Evolutionary conservation across 192 early-diverging fungal genomes (phyloP), one percentile per base, ranked within the genome.

Genomic region (Mortierella antarctica): DNA sequence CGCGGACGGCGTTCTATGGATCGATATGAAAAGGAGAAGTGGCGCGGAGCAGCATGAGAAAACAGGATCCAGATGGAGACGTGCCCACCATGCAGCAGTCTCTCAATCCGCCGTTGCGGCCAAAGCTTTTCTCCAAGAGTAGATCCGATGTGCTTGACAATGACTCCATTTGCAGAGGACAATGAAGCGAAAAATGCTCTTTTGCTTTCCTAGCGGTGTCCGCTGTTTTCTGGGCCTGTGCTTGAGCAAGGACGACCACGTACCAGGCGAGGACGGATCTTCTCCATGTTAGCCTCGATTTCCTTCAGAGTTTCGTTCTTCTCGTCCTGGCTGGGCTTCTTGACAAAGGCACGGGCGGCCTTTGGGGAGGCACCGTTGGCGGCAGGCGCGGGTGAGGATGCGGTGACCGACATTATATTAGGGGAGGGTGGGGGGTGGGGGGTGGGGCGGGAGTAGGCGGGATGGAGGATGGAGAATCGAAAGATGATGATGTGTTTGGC

Each of bases 281-380:
- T 80, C 54, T 80, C 77, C 69, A 80, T 80, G 69, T 68, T 71
- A 58, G 69, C 77, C 70, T 80, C 77, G 56, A 80, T 72, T 70
- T 80, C 70, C 60, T 80, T 71, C 47, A 80, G 20, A 47, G 77
- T 72, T 20, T 80, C 47, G 63, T 71, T 66, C 65, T 72, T 80
- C 54, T 80, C 70, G 53, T 80, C 73, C 58, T 72, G 70, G 60
- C 61, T 71, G 21, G 69, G 71, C 64, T 83, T 67, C 64, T 71
- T 68, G 82, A 74, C 74, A 58, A 70, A 71, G 5, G 45, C 55
- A 52, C 64, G 65, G 57, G 57, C 56, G 46, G 49, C 31, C 74
- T 78, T 78, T 49, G 69, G 73, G 59, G 71, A 65, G 7, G 65
- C 40, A 45, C 44, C 52, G 40, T 57, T 21, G 9, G 57, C 65